Evolutionary conservation across 805 yeast genomes (phyloP), one percentile per base, ranked within the genome.

Genomic region (Schwanniomyces yamadae): DNA sequence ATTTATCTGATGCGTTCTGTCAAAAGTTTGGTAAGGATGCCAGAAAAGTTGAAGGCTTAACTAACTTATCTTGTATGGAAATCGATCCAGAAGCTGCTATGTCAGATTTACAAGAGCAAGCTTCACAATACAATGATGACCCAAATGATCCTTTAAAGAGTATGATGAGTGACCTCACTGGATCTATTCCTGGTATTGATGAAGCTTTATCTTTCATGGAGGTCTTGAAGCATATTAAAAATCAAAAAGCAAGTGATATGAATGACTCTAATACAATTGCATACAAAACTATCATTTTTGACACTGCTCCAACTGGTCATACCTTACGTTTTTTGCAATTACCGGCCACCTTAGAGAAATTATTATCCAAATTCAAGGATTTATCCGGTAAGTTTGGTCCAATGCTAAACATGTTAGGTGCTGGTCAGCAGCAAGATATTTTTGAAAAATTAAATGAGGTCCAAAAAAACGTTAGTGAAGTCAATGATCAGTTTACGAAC

Each of bases 251-350:
- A 11, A 57, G 46, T 20, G 45, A 46, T 19, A 37, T 43, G 9
- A 52, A 46, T 18, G 60, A 56, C 15, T 57, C 54, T 40, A 49
- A 49, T 23, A 46, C 45, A 23, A 45, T 57, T 30, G 42, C 59
- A 20, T 93, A 84, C 59, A 88, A 85, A 49, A 88, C 95, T 6
- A 90, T 93, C 46, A 88, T 93, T 48, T 93, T 93, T 55, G 99
- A 93, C 62, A 93, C 99, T n/a, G 99, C 99, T 0, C 99, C 99
- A 50, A 93, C 99, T 0, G 99, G 99, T 23, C 99, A 93, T 64
- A 93, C 99, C 2, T 71, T 93, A 51, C 79, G 99, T 54, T 93
- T 93, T 62, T 73, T 93, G 59, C 96, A 90, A 63, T 78, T 93
- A 54, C 99, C 99, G 24, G 78, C 95, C 19, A 90, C 96, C 3